phyloP scores from a whole-genome alignment of 2,329 filamentous ascomycete species.

The Aspergillus calidoustus region DNA sequence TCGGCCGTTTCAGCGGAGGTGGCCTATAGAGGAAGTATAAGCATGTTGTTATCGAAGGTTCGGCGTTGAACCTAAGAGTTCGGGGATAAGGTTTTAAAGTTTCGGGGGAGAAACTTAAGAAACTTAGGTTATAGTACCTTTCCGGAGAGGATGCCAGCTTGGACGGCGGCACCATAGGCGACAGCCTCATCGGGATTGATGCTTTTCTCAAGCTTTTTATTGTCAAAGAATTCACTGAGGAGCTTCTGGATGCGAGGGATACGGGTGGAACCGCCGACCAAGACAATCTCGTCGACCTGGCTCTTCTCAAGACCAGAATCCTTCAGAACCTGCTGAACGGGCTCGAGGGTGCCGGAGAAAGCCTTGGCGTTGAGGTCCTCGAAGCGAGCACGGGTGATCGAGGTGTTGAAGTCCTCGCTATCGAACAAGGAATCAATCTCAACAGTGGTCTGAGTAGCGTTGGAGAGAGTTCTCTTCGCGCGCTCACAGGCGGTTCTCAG shows the following conservation, averaged over 20 bases:
- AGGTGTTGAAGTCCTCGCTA: constrained; percentile 95
- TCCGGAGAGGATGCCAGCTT: constrained; percentile 97
- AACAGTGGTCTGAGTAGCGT: constrained; percentile 94
- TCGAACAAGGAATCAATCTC: constrained; percentile 99
- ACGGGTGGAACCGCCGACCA: constrained; percentile 98
- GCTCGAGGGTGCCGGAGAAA: constrained; percentile 91
- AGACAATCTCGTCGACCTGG: constrained; percentile 96
- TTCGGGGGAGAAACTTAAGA: too few species aligned
- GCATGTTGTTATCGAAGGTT: too few species aligned
- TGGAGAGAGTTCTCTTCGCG: constrained; percentile 98
- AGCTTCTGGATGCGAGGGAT: constrained; percentile 99
- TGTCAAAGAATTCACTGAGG: constrained; percentile 97
- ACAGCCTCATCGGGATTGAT: constrained; percentile 99
- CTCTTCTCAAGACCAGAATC: constrained; percentile 86
- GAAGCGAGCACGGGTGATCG: constrained; percentile 98
- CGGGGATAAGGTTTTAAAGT: too few species aligned
- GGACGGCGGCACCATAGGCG: constrained; percentile 96
- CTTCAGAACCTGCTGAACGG: constrained; percentile 95
- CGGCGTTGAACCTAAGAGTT: too few species aligned
- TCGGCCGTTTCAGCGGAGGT: constrained; percentile 93
- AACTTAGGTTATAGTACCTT: constrained; percentile 55
- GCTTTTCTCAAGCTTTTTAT: constrained; percentile 98
- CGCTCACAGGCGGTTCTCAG: constrained; percentile 98
- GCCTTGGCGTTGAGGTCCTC: constrained; percentile 97
- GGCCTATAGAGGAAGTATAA: constrained; percentile 50